A percentile compares a stretch with the other conserved stretches of the same genome.
Evolutionary conservation across 257 asterid species (phyloP).

Genomic region (Jacaranda copaia): DNA sequence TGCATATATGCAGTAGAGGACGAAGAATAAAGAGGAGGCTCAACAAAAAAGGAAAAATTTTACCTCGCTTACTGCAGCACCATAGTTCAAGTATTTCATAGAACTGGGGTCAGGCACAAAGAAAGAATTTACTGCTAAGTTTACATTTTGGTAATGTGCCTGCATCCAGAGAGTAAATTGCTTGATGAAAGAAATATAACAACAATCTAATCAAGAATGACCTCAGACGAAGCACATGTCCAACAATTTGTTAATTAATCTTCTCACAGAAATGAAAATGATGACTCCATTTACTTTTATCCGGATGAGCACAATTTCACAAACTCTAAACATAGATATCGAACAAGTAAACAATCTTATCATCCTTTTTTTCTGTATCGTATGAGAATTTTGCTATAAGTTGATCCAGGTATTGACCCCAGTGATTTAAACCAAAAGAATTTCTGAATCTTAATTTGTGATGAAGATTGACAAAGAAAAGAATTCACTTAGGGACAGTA

Average conservation of each 20-base stretch:
- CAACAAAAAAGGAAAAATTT: background rate
- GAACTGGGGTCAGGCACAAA: constrained; percentile 58
- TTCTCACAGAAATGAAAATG: background rate
- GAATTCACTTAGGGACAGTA: constrained; percentile 7
- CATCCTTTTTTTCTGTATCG: no score
- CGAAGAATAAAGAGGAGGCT: no score
- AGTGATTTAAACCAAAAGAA: no score
- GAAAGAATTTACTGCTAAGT: constrained; percentile 59
- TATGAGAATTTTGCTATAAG: no score
- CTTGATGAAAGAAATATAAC: background rate
- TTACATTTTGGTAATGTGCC: constrained; percentile 58
- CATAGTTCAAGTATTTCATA: constrained; percentile 57
- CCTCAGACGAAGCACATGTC: background rate
- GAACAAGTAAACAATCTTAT: no score
- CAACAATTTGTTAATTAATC: background rate
- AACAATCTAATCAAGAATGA: constrained; percentile 2
- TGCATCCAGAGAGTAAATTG: constrained; percentile 34
- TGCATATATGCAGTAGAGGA: no score
- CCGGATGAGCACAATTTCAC: background rate
- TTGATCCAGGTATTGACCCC: no score
- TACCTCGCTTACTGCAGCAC: constrained; percentile 83
- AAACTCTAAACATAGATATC: no score
- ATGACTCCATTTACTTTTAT: background rate
- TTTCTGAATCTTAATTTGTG: no score
- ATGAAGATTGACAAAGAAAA: background rate